Evolutionary conservation across 805 yeast genomes (phyloP), one percentile per base, ranked within the genome.

Genomic region (Candida dajiaensis): DNA sequence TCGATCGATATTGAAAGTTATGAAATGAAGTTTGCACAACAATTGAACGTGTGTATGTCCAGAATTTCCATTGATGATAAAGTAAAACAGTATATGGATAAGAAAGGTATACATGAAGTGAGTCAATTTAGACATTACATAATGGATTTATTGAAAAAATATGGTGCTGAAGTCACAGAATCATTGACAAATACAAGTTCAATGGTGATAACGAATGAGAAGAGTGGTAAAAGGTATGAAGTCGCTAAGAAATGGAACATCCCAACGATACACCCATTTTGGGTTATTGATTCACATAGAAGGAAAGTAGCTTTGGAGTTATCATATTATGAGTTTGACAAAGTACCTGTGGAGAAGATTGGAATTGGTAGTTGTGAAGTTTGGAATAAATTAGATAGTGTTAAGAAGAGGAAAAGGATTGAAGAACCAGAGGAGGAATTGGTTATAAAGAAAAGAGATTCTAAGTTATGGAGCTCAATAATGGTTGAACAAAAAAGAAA

Each of bases 151-250:
- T 66, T 81, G 9, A 58, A 51, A 31, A 59, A 64, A 4, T 58
- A 73, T 53, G 83, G 82, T 3, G 87, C 84, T 4, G 63, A 60
- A 18, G 72, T 73, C 2, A 70, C 78, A 1, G 77, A 74, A 20
- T 71, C 83, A 1, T 62, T 81, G 33, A 73, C 79, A 2, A 64
- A 66, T 9, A 62, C 69, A 6, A 70, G 70, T 41, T 54, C 69
- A 3, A 68, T 74, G 48, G 63, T 81, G 1, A 68, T 81, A 4
- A 72, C 80, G n/a, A 69, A 78, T 25, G 78, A 73, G 41, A 62
- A 62, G 22, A 57, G 63, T 16, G 88, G 88, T 0, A 73, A 69
- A 47, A 56, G 86, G 43, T 80, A 69, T 54, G 65, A 65, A 15
- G 76, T 76, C 47, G 76, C 79, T 1, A 48, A 54, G 20, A 62